Percentiles rank a stretch among this genome's conserved stretches.
Evolutionary conservation across 768 basidiomycete species (phyloP).

Genomic region (Hypholoma fasciculare): DNA sequence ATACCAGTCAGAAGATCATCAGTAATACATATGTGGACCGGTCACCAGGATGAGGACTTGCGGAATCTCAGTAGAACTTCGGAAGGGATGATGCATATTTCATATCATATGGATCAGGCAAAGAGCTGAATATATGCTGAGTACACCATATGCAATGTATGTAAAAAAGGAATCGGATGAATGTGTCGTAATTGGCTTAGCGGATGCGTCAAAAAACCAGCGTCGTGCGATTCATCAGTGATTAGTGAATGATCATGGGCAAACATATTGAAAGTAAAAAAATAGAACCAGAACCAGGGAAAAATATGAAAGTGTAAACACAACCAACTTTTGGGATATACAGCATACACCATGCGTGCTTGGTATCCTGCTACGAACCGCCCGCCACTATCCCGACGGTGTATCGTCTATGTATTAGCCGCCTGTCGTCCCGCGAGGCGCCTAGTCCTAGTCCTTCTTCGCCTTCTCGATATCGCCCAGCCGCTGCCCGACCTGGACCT

Average conservation of each 20-base stretch:
- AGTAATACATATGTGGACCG: no score
- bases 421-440: no score
- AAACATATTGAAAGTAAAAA: neutral
- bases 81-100: no score
- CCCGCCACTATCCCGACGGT: no score
- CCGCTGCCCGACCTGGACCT: slow-evolving; percentile 83
- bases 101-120: neutral
- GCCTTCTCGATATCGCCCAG: slow-evolving; percentile 57
- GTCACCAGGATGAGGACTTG: no score
- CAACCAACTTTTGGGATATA: neutral
- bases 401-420: no score
- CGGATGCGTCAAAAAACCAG: neutral
- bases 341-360: neutral
- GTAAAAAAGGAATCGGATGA: neutral
- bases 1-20: no score
- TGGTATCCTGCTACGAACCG: no score
- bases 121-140: neutral
- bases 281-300: neutral
- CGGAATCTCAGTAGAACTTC: no score
- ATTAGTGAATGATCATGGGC: neutral
- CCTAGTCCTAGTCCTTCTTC: no score
- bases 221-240: neutral
- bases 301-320: neutral
- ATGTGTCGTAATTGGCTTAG: neutral
- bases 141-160: neutral